Conservation (phyloP, 2,329 filamentous ascomycete species). For the Monosporascus sp. region DNA sequence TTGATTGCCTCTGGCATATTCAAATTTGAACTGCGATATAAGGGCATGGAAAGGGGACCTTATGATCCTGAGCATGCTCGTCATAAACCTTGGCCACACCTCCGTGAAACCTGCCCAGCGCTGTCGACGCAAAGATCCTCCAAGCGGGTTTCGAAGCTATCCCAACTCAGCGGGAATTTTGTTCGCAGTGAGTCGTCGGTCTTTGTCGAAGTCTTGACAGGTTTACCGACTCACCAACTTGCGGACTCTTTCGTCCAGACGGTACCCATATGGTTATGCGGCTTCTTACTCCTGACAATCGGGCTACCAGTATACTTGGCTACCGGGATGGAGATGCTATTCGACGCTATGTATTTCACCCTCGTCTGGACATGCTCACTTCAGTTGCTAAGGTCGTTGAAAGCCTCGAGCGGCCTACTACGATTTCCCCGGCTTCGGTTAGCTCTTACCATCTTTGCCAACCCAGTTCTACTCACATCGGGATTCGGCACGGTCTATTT, state of each 20-base stretch:
- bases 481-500: constrained; percentile 23
- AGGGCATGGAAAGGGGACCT: constrained; percentile 8
- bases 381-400: constrained; percentile 21
- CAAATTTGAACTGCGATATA: constrained; percentile 17
- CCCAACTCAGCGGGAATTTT: constrained; percentile 8
- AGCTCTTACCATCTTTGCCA: constrained; percentile 17
- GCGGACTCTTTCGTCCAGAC: constrained; percentile 18
- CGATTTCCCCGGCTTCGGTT: constrained; percentile 10
- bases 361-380: constrained; percentile 22
- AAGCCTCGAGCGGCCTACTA: constrained; percentile 11
- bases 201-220: constrained; percentile 5
- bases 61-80: constrained; percentile 17
- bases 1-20: constrained; percentile 15
- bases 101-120: constrained; percentile 17
- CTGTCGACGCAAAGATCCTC: constrained; percentile 7
- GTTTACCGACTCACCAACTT: not conserved
- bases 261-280: constrained; percentile 21
- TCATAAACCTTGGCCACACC: constrained; percentile 18
- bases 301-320: constrained; percentile 21
- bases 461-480: constrained; percentile 23
- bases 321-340: constrained; percentile 18
- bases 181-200: constrained; percentile 9
- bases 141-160: constrained; percentile 11
- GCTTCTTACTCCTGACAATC: constrained; percentile 16
- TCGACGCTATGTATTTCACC: constrained; percentile 21